phyloP scores from a whole-genome alignment of 2,329 filamentous ascomycete genomes.

The Alternaria hordeiaustralica region DNA sequence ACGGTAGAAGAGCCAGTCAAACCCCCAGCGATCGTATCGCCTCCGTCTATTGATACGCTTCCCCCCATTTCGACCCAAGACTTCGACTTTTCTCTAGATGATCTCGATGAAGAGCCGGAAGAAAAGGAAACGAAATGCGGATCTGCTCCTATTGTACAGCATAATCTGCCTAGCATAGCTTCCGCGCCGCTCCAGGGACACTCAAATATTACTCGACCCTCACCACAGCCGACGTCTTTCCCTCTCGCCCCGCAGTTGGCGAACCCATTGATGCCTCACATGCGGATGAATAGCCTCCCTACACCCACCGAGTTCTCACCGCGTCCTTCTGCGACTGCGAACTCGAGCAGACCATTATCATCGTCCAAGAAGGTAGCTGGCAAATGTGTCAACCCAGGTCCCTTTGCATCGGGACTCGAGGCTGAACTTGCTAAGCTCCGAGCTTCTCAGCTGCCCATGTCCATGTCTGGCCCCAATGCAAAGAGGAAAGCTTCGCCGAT shows the following conservation, averaged over 20 bases:
- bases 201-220: neutral
- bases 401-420: constrained; percentile 5
- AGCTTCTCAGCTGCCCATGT: constrained; percentile 7
- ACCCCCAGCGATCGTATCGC: neutral
- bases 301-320: neutral
- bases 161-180: neutral
- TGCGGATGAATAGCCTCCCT: neutral
- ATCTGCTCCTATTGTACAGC: neutral
- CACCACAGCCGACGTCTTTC: neutral
- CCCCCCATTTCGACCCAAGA: constrained; percentile 49
- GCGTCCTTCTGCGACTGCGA: neutral
- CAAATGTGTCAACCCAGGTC: constrained; percentile 8
- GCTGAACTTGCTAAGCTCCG: constrained; percentile 7
- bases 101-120: constrained; percentile 42
- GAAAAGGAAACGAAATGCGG: neutral
- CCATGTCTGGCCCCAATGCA: neutral
- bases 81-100: constrained; percentile 50
- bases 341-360: neutral
- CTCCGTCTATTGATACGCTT: constrained; percentile 2
- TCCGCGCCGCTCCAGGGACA: neutral
- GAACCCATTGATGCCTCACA: neutral
- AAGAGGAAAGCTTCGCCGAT: constrained; percentile 1
- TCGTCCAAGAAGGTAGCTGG: constrained; percentile 8
- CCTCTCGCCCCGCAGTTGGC: neutral
- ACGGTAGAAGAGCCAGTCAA: neutral